These are phyloP conservation scores for Pythium biforme DNA, from an alignment of 352 stramenopile genomes.

Conservation along the genomic window DNA sequence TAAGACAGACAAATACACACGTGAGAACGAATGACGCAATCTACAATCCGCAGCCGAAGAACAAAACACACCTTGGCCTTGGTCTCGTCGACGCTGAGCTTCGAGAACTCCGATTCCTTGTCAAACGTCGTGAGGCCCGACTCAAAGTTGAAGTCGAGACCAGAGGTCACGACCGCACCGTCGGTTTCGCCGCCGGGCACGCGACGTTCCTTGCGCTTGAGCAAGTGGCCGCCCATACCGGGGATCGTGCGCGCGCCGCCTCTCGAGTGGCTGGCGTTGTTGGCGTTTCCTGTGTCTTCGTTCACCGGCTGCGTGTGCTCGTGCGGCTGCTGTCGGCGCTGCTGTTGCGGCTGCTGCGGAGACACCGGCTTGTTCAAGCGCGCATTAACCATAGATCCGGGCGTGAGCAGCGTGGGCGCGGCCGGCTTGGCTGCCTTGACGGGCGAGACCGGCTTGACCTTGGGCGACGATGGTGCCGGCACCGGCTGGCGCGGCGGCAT, in stretches of 20 bases:
- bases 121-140: slow-evolving; percentile 63
- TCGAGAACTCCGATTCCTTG: slow-evolving; percentile 80
- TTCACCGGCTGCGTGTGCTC: slow-evolving; percentile 23
- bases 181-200: slow-evolving; percentile 36
- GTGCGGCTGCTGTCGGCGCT: slow-evolving; percentile 18
- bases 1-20: neutral
- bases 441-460: slow-evolving; percentile 11
- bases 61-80: slow-evolving; percentile 27
- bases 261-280: slow-evolving; percentile 8
- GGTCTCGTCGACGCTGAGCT: slow-evolving; percentile 49
- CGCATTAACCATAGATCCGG: slow-evolving; percentile 44
- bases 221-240: slow-evolving; percentile 78
- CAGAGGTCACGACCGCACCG: slow-evolving; percentile 23
- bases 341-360: slow-evolving; percentile 20
- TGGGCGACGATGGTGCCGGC: slow-evolving; percentile 4
- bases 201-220: slow-evolving; percentile 77
- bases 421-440: slow-evolving; percentile 20
- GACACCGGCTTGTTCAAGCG: slow-evolving; percentile 28
- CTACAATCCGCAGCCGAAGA: too few species aligned
- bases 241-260: slow-evolving; percentile 52
- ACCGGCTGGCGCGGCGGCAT: slow-evolving; percentile 3
- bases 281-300: slow-evolving; percentile 15
- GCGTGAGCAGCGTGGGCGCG: slow-evolving; percentile 51
- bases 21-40: too few species aligned
- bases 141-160: slow-evolving; percentile 72